These are phyloP conservation scores for Acorus calamus DNA, from an alignment of 106 monocot species.

Conservation along the genomic window DNA sequence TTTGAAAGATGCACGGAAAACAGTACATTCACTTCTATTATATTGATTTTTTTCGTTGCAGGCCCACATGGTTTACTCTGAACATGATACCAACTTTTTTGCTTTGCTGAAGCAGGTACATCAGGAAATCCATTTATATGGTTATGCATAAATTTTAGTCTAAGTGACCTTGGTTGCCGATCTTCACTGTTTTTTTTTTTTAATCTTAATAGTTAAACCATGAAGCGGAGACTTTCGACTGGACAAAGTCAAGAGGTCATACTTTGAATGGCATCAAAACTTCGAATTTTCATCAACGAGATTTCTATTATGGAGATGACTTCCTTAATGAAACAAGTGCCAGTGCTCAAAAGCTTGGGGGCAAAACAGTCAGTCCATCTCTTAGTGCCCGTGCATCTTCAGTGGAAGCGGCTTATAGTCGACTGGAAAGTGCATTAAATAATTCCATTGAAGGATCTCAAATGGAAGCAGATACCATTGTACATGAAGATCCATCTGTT, in stretches of 20 bases:
- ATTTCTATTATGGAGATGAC: constrained; percentile 28
- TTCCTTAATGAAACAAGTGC: constrained; percentile 4
- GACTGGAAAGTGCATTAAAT: constrained; percentile 25
- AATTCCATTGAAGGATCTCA: not conserved
- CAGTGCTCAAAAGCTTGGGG: constrained; percentile 59
- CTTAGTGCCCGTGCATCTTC: constrained; percentile 48
- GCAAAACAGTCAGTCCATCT: constrained; percentile 16
- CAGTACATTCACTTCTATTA: too few relatives aligned
- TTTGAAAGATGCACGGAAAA: too few relatives aligned
- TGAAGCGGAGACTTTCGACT: constrained; percentile 73
- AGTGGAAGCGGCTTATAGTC: constrained; percentile 62
- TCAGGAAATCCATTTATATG: too few relatives aligned
- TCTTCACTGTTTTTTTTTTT: not conserved
- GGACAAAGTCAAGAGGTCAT: constrained; percentile 75
- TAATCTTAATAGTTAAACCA: constrained; percentile 52
- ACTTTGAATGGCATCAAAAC: constrained; percentile 48
- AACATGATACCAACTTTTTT: constrained; percentile 86
- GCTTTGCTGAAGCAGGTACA: constrained; percentile 81
- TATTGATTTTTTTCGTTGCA: constrained; percentile 17
- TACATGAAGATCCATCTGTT: not conserved
- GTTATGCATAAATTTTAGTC: not conserved
- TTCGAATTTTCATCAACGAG: constrained; percentile 5
- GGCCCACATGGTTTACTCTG: constrained; percentile 94
- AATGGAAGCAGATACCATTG: not conserved
- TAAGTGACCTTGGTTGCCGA: not conserved